Evolutionary conservation across 1,284 basidiomycete genomes (phyloP).

Genomic region (Cystobasidium slooffiae): DNA sequence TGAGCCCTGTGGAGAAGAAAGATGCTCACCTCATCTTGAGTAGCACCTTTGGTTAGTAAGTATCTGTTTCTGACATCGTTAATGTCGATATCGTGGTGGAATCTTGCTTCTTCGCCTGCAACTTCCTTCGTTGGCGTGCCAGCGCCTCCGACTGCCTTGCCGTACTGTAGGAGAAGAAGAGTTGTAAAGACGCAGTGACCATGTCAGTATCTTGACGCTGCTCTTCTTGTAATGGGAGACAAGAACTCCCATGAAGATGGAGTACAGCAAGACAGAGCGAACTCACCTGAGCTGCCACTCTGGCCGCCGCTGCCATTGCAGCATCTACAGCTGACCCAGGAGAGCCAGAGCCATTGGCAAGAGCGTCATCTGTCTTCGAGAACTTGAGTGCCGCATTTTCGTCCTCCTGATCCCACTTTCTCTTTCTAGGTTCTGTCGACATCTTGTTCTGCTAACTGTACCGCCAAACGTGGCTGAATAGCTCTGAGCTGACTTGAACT

Average conservation of each 20-base stretch:
- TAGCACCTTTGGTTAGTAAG: constrained; percentile 89
- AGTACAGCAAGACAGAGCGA: background rate
- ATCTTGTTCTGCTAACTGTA: background rate
- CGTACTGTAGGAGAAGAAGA: constrained; percentile 19
- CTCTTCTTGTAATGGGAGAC: background rate
- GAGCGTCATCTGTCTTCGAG: constrained; percentile 4
- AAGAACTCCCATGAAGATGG: background rate
- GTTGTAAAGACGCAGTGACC: background rate
- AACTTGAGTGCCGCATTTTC: constrained; percentile 24
- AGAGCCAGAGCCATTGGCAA: constrained; percentile 32
- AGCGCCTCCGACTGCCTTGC: constrained; percentile 24
- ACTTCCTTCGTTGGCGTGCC: constrained; percentile 19
- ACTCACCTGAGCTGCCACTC: constrained; percentile 41
- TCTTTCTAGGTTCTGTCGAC: constrained; percentile 31
- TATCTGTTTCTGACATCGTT: constrained; percentile 97
- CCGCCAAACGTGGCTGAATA: constrained; percentile 1
- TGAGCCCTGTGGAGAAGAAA: background rate
- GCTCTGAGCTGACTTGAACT: background rate
- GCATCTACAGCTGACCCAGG: constrained; percentile 33
- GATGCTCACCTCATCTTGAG: constrained; percentile 79
- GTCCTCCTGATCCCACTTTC: constrained; percentile 43
- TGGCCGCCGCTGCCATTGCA: constrained; percentile 38
- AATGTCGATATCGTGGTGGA: constrained; percentile 91
- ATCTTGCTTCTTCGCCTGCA: constrained; percentile 55
- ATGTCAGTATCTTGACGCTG: background rate